Percentiles rank a stretch among this genome's conserved stretches.
Evolutionary conservation across 805 yeast genomes (phyloP).

Genomic region (Spathaspora passalidarum): DNA sequence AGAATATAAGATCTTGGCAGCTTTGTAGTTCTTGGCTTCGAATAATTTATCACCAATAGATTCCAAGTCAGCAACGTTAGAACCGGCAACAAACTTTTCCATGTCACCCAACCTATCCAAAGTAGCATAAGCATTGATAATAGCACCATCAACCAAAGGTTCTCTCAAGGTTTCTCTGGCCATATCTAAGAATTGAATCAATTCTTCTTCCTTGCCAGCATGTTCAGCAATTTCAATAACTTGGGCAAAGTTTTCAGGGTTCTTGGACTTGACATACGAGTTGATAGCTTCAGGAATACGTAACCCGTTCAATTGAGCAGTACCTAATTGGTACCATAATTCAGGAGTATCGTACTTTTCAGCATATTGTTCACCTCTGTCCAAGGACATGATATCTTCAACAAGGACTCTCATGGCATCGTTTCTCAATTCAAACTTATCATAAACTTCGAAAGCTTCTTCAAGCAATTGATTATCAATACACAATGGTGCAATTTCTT

Average conservation of each 20-base stretch:
- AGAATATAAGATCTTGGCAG: constrained; percentile 84
- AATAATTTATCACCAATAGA: constrained; percentile 88
- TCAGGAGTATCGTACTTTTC: constrained; percentile 84
- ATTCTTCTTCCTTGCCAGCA: constrained; percentile 94
- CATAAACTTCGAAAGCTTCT: constrained; percentile 91
- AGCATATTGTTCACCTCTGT: constrained; percentile 91
- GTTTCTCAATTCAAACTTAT: constrained; percentile 71
- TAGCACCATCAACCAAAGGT: constrained; percentile 88
- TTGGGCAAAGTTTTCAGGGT: constrained; percentile 83
- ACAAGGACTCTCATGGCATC: constrained; percentile 89
- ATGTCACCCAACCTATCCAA: constrained; percentile 74
- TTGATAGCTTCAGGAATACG: constrained; percentile 88
- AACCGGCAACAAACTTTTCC: constrained; percentile 76
- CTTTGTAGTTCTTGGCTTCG: constrained; percentile 78
- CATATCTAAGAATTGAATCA: constrained; percentile 81
- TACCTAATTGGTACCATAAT: constrained; percentile 93
- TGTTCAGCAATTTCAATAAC: constrained; percentile 93
- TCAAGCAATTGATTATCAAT: constrained; percentile 84
- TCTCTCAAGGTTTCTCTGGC: constrained; percentile 91
- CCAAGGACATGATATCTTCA: constrained; percentile 90
- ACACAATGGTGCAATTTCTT: constrained; percentile 90
- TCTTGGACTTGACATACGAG: constrained; percentile 88
- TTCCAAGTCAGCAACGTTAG: constrained; percentile 92
- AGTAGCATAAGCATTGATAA: constrained; percentile 82
- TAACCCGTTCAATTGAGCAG: constrained; percentile 91